These are phyloP conservation scores for Camelina hispida DNA, from an alignment of 345 rosid genomes.

Conservation along the genomic window DNA sequence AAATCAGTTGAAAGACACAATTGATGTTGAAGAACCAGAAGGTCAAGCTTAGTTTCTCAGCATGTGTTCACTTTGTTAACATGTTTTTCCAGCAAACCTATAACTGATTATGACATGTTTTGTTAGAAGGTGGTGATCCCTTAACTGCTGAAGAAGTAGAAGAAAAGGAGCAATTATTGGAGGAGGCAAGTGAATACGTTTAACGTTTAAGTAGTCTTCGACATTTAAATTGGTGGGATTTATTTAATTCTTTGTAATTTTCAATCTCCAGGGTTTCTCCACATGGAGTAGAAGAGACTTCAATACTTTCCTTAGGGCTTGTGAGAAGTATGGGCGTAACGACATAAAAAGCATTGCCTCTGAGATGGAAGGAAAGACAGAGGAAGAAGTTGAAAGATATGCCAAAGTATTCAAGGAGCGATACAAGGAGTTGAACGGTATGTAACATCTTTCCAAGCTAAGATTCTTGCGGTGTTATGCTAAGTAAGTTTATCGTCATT, in stretches of 20 bases:
- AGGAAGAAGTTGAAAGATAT: conserved; percentile 94
- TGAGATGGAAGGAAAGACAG: conserved; percentile 98
- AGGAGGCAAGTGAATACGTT: conserved; percentile 63
- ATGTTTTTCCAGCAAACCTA: not conserved
- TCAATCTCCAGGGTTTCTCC: conserved; percentile 78
- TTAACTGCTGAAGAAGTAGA: conserved; percentile 96
- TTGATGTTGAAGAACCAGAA: conserved; percentile 98
- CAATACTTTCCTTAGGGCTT: conserved; percentile 88
- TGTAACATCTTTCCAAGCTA: conserved; percentile 17
- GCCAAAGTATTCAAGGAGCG: conserved; percentile 87
- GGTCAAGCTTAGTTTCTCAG: conserved; percentile 53
- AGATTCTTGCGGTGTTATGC: not conserved
- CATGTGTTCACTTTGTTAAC: conserved; percentile 5
- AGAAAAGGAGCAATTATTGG: conserved; percentile 86
- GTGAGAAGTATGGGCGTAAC: conserved; percentile 98
- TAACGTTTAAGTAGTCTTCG: conserved; percentile 12
- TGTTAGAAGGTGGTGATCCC: conserved; percentile 81
- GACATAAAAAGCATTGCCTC: conserved; percentile 85
- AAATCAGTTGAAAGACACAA: conserved; percentile 89
- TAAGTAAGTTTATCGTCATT: not conserved
- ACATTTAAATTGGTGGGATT: conserved; percentile 18
- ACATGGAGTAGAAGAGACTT: conserved; percentile 99
- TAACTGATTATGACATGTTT: conserved; percentile 40
- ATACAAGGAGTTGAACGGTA: conserved; percentile 89
- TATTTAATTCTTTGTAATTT: conserved; percentile 27